Evolutionary conservation across 2,329 filamentous ascomycete species (phyloP), one percentile per base, ranked within the genome.

Genomic region (Diaporthe velutina): DNA sequence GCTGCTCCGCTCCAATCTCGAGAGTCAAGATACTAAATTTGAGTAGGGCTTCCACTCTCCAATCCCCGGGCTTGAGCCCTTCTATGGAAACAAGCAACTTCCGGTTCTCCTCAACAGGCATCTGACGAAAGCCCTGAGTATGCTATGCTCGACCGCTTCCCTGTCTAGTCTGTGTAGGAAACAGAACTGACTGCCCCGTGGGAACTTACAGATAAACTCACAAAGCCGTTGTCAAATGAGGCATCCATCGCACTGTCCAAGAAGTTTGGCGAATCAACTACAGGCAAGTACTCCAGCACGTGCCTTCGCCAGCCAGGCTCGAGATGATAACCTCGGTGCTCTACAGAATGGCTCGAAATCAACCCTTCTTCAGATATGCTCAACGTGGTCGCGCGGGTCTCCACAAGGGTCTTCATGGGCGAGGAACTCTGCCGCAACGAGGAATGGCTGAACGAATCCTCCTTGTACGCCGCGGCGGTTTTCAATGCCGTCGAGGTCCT

Each of bases 351-450:
- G 71, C n/a, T 42, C 42, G 25, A 68, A 22, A 17, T 73, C 38
- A 73, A 38, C 4, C 54, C 60, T 4, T 28, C 48, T 2, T 35
- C 40, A n/a, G 48, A 42, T 25, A 57, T 87, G 25, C 83, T 87
- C 2, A 80, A 83, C 22, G 77, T 88, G 7, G 83, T 90, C 10
- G 86, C 87, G 13, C 85, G 87, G 8, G 77, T 89, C 13, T 88
- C 88, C 0, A 86, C 88, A 2, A 82, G 86, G 8, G 83, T 88
- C 2, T 89, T 89, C 75, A 79, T 89, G 3, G 87, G 88, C 4
- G 77, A 80, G 4, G 80, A 82, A 4, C 77, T 88, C 19, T 87
- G 86, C 78, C 85, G 85, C 12, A 83, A 89, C 77, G 78, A 84
- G 35, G 80, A 83, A 48, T 90, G 88, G 88, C 82, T 89, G 38